Base-by-base conservation (phyloP, 306 rosid genomes). In the Castanospermum australe region DNA sequence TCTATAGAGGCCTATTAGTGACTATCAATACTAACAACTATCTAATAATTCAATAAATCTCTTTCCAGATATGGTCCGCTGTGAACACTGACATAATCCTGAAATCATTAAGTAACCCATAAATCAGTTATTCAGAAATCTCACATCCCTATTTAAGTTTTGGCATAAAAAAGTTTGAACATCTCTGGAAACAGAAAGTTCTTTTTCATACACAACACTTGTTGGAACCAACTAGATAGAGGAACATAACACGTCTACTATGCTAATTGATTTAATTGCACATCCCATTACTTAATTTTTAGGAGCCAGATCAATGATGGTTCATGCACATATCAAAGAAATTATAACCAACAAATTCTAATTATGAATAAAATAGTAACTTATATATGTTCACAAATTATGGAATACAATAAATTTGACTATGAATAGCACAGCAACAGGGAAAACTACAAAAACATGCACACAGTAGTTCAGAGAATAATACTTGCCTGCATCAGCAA, bases 401-500 rank as follows among this genome's bases (percentile, higher is more conserved):
- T 32, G 38, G 42, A 56, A 76, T 76, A 64, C 13, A 9, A 76
- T 56, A 39, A 56, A 47, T 52, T 48, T 59, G 66, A 70, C 22
- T 70, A 47, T 32, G 18, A 69, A 64, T 52, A 44, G 22, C 35
- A 62, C 32, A 25, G 30, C 47, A 47, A 41, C 28, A 48, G 56
- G 60, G 35, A 57, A 50, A 71, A 78, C 57, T 72, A 24, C 70
- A 67, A 42, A 74, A 60, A 18, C 56, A 0, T 25, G 17, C n/a
- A 63, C 39, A 55, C 22, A 48, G 62, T 39, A 18, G 76, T 44
- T 77, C 56, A 73, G 83, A 61, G 81, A 72, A 75, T 71, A 85
- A 75, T 61, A 73, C 98, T 91, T 86, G 90, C 99, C 99, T 95
- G 99, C 99, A 95, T 91, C 85, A 95, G 85, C 82, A 95, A 89